Evolutionary conservation across 805 yeast genomes (phyloP), one percentile per base, ranked within the genome.

Genomic region (Pichia heedii): DNA sequence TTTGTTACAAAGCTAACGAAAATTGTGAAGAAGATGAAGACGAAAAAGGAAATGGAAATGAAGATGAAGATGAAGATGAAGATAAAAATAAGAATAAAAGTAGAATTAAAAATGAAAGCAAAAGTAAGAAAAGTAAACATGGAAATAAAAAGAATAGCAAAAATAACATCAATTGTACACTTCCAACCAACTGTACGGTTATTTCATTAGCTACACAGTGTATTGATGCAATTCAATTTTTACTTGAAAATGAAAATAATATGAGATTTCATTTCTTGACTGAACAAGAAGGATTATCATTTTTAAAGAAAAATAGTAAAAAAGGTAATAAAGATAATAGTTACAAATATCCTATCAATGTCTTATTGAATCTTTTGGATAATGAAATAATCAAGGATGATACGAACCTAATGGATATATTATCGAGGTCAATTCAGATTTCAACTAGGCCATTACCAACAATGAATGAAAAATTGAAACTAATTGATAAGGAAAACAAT

Each of bases 251-350:
- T 29, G 84, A 80, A 49, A 68, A 72, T 10, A 84, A 79, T 47
- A 67, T 84, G 57, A 72, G 93, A 49, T 77, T 78, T 54, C 87
- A 79, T 54, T 81, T 89, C 60, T 65, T 89, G 46, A 77, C 83
- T 6, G 95, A 86, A 50, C 95, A 86, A 56, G 88, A 81, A 22
- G 63, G 71, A 33, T 66, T 67, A 42, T 59, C 65, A n/a, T 65
- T 66, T 36, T 50, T 70, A 37, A 67, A 61, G 46, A 68, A 63
- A 43, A 61, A 64, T 24, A 60, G 55, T 36, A 68, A 63, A 46
- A 56, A 53, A 33, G 67, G 65, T 42, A 49, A 60, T 35, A 65
- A 61, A 37, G 70, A 66, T 21, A 71, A 67, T 40, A 68, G 70
- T 27, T 66, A 69, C 37, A 80, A 72, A 54, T 86, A 73, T 60